Evolutionary conservation across 805 yeast genomes (phyloP).

Genomic region (Jamesozyma lodderae): DNA sequence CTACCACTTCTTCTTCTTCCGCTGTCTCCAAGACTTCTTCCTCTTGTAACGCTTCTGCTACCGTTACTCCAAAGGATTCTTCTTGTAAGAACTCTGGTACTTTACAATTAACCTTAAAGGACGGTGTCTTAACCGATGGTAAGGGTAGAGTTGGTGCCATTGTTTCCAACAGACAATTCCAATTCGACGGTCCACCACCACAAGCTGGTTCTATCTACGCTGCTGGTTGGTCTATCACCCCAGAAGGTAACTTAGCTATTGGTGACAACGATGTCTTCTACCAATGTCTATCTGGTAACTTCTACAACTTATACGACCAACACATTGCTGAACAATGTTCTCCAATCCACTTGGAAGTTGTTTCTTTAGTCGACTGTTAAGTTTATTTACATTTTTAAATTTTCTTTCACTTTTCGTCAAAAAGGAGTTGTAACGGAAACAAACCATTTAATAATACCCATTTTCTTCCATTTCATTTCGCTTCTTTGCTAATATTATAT

Average conservation of each 20-base stretch:
- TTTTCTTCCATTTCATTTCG: background rate
- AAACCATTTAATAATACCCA: background rate
- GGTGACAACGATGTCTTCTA: constrained; percentile 50
- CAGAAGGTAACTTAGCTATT: constrained; percentile 49
- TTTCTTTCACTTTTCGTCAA: background rate
- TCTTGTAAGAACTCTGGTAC: constrained; percentile 31
- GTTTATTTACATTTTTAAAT: background rate
- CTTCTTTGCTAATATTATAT: no score
- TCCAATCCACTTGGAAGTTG: constrained; percentile 43
- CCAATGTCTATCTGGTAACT: constrained; percentile 57
- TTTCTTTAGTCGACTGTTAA: constrained; percentile 43
- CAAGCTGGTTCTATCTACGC: constrained; percentile 62
- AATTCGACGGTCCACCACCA: constrained; percentile 72
- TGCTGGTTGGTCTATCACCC: constrained; percentile 51
- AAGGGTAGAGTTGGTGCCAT: constrained; percentile 60
- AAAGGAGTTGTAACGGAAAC: background rate
- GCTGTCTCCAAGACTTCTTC: constrained; percentile 8
- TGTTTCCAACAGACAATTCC: constrained; percentile 69
- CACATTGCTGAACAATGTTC: constrained; percentile 46
- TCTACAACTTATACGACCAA: constrained; percentile 58
- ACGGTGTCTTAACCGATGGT: constrained; percentile 43
- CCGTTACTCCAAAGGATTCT: constrained; percentile 17
- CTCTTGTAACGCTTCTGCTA: constrained; percentile 25
- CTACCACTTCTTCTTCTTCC: constrained; percentile 8
- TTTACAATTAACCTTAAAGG: constrained; percentile 43